Base-by-base conservation (phyloP, 2,329 filamentous ascomycete species). In the Fusarium oxysporum region DNA sequence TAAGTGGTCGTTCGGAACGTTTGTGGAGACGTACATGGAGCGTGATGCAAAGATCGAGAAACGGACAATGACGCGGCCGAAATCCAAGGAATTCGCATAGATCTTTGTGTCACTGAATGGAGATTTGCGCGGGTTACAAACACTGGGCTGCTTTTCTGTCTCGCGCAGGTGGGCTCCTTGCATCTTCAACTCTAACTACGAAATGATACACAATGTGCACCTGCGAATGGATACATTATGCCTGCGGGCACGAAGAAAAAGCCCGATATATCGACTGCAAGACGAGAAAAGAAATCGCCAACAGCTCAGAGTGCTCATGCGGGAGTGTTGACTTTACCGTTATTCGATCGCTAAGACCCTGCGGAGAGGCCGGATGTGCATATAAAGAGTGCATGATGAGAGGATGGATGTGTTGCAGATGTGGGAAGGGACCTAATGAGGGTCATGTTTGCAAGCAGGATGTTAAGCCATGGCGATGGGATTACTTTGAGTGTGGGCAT, bases 11-110 rank as follows among this genome's bases (percentile, higher is more conserved):
- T 78, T 79, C 12, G 78, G 76, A 2, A 65, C 44, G 6, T 81
- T 80, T 21, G 62, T 77, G 47, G 79, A 83, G 61, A 81, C 70
- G 33, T 86, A 78, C 62, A 85, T 81, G 82, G 64, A 81, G 35
- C 78, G 77, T 73, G 74, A 77, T 38, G 66, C 70, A 57, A 73
- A 61, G 59, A 43, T 57, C 19, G 45, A 63, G 45, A 45, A 69
- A 37, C 59, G 47, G 48, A 57, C 47, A 57, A 59, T 71, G 51
- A 66, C 60, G 61, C 56, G 41, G 66, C 51, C 51, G 25, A 37
- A 48, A 57, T 65, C 57, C 66, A 57, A 48, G 53, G 48, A 72
- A 51, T 14, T 53, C 10, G 58, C 65, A 25, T 69, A 56, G 43
- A 50, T 44, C 58, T 38, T 33, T 72, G 69, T 72, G 63, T 64